Conservation (phyloP, 305 asterid species). For the Fraxinus nigra region DNA sequence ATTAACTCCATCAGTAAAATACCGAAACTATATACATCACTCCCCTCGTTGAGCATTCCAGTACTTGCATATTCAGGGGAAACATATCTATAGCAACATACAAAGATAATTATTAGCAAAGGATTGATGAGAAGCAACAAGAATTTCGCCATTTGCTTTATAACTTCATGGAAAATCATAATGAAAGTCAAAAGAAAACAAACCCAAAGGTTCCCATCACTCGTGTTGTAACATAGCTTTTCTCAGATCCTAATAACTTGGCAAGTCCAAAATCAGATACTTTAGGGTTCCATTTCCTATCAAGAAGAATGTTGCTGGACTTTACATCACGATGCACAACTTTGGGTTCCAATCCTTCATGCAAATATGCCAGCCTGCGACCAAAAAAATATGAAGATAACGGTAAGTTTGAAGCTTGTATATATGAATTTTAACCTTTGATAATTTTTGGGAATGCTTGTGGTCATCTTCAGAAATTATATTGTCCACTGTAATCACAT, state of each 20-base stretch:
- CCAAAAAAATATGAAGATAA: not conserved
- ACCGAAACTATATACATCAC: slow-evolving; percentile 24
- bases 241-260: slow-evolving; percentile 22
- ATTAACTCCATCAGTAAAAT: slow-evolving; percentile 23
- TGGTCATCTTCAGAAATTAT: not conserved
- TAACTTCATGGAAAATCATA: not conserved
- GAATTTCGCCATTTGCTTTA: not conserved
- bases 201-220: slow-evolving; percentile 28
- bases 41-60: slow-evolving; percentile 26
- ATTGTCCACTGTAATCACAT: not conserved
- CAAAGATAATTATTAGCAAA: not conserved
- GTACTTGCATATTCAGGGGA: slow-evolving; percentile 26
- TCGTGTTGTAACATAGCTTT: slow-evolving; percentile 19
- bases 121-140: not conserved
- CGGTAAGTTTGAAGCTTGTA: not conserved
- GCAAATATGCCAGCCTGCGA: slow-evolving; percentile 17
- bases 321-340: slow-evolving; percentile 28
- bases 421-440: not conserved
- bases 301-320: slow-evolving; percentile 28
- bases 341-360: slow-evolving; percentile 28
- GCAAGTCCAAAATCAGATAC: slow-evolving; percentile 28
- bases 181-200: not conserved
- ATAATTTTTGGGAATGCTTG: not conserved
- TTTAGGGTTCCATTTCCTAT: slow-evolving; percentile 24
- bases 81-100: slow-evolving; percentile 18